Base-by-base conservation (phyloP, 1,139 yeast genomes). In the Debaryomyces singareniensis region DNA sequence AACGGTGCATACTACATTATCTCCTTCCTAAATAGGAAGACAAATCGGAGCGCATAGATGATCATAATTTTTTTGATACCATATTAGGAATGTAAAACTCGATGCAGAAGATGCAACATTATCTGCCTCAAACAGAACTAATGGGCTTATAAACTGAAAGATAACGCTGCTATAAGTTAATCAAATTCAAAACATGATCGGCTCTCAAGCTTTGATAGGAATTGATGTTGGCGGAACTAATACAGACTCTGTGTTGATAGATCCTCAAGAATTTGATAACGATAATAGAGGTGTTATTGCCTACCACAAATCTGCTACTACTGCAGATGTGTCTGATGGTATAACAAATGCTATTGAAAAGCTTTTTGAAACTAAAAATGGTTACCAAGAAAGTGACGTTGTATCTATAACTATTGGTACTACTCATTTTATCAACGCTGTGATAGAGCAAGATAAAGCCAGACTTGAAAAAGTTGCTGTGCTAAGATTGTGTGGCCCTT, bases 171-270 rank as follows among this genome's bases (percentile, higher is more conserved):
- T n/a, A n/a, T n/a, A n/a, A n/a, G n/a, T n/a, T n/a, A n/a, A n/a
- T n/a, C n/a, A n/a, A n/a, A n/a, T n/a, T n/a, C n/a, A n/a, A n/a
- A n/a, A n/a, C n/a, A n/a, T n/a, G n/a, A n/a, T n/a, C n/a, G n/a
- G n/a, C n/a, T n/a, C n/a, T n/a, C n/a, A n/a, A n/a, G n/a, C n/a
- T n/a, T n/a, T n/a, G n/a, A n/a, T n/a, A n/a, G n/a, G n/a, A n/a
- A n/a, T n/a, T 14, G 72, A 66, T 42, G 71, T 67, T 24, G 71
- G 71, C 13, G 72, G 74, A 11, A 68, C 74, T 16, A 67, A 68
- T 44, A 65, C 72, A 3, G 74, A 68, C 36, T 53, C 67, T 13
- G 73, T 68, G 13, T 43, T 68, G 13, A 30, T 68, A 10, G 61
- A 67, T 30, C n/a, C n/a, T n/a, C 29, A 40, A 5, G 29, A 36